Evolutionary conservation across 257 asterid species (phyloP).

Genomic region (Solanum tacnaense): DNA sequence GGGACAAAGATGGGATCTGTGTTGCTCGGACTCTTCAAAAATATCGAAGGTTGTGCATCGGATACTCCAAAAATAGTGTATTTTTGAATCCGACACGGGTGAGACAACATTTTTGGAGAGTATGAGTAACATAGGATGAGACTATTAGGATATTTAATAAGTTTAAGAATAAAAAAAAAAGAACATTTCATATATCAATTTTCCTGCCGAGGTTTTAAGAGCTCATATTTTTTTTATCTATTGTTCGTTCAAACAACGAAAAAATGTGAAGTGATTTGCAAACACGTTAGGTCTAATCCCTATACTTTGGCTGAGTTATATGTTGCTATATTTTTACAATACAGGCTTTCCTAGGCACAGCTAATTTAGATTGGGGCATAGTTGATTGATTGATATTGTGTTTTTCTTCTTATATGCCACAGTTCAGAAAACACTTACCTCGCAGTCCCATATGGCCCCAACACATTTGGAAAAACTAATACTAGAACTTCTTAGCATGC

Average conservation of each 20-base stretch:
- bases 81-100: background rate
- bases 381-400: background rate
- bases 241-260: background rate
- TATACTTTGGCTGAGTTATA: background rate
- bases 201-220: background rate
- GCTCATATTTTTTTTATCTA: background rate
- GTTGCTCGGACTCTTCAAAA: background rate
- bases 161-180: background rate
- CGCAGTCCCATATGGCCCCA: conserved; percentile 51
- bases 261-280: background rate
- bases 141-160: background rate
- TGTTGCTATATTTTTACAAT: background rate
- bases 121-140: background rate
- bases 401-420: background rate
- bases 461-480: conserved; percentile 76
- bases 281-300: background rate
- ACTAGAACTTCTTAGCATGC: conserved; percentile 75
- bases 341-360: background rate
- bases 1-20: background rate
- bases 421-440: conserved; percentile 34
- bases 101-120: background rate
- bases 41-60: background rate
- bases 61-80: background rate
- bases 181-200: background rate
- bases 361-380: background rate